A percentile compares a stretch with the other conserved stretches of the same genome.
Conservation (phyloP, 352 stramenopile genomes). For the Phytophthora hibernalis region DNA sequence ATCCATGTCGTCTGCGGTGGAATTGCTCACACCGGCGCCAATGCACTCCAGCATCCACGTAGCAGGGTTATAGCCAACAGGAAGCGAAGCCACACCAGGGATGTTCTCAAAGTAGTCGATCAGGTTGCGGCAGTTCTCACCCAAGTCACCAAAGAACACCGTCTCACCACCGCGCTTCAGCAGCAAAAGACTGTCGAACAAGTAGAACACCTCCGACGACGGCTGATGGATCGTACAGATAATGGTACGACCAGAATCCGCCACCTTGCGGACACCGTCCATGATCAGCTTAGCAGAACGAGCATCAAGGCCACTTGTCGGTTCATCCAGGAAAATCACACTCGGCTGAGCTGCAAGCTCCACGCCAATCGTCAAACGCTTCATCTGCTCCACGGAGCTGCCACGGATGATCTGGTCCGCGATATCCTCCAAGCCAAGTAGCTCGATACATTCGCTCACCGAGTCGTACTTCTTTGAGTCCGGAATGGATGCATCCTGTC, state of each 20-base stretch:
- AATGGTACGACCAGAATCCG: constrained; percentile 64
- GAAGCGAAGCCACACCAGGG: constrained; percentile 26
- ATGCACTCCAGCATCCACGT: constrained; percentile 87
- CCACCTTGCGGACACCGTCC: constrained; percentile 84
- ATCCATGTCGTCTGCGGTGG: constrained; percentile 10
- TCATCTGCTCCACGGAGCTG: constrained; percentile 57
- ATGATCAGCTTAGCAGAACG: constrained; percentile 86
- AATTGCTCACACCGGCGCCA: constrained; percentile 36
- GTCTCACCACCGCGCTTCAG: constrained; percentile 66
- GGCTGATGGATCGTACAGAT: constrained; percentile 64
- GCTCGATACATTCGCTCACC: constrained; percentile 46
- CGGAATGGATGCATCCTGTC: constrained; percentile 31
- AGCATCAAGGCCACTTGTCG: constrained; percentile 86
- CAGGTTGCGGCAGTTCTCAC: constrained; percentile 28
- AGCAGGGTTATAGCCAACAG: constrained; percentile 51
- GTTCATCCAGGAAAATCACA: constrained; percentile 90
- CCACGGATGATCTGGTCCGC: constrained; percentile 50
- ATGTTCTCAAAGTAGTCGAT: constrained; percentile 56
- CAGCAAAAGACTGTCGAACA: constrained; percentile 85
- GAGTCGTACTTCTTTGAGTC: too few species aligned
- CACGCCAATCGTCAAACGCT: constrained; percentile 87
- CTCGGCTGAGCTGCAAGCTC: constrained; percentile 87
- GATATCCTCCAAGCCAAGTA: constrained; percentile 40
- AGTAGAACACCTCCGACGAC: constrained; percentile 34
- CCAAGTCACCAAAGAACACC: constrained; percentile 61